Evolutionary conservation across 2,329 filamentous ascomycete genomes (phyloP), one percentile per base, ranked within the genome.

Genomic region (Lecanicillium sp.): DNA sequence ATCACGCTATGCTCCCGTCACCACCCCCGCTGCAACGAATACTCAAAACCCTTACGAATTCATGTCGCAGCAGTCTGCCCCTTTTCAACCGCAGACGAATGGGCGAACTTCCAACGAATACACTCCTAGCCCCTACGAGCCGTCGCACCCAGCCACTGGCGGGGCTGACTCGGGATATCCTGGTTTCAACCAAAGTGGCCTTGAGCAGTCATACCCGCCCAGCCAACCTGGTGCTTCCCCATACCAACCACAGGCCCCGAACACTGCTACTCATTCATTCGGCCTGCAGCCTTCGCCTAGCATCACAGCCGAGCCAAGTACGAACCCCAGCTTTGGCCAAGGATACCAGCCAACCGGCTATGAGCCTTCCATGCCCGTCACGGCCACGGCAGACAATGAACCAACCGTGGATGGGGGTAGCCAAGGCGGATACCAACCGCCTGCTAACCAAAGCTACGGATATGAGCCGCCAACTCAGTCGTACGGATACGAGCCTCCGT

Each of bases 401-500:
- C n/a, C n/a, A n/a, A n/a, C n/a, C n/a, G n/a, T n/a, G n/a, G n/a
- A n/a, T n/a, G n/a, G 42, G 48, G 15, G 51, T 55, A 10, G 46
- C 52, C 23, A 49, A 52, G 20, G 48, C 26, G 4, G 44, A 57
- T 50, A 46, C 23, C 45, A 48, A 30, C 30, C 45, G n/a, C 30
- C 24, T 4, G 5, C 44, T 20, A 35, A 40, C 19, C 26, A 45
- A 23, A 47, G 30, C 32, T 26, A 44, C 14, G 45, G 38, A 11
- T 41, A 40, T 41, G 36, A 48, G 21, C 27, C 44, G 15, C 44
- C 37, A n/a, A 84, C 77, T 58, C 75, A 84, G 57, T 74, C 81
- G 8, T 77, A 77, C 43, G 62, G 71, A 33, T 80, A 78, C 55
- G 75, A 79, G 52, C 75, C 78, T 2, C 77, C 76, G 11, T 41